These are phyloP conservation scores for Ogataea allantospora DNA, from an alignment of 805 yeast genomes.

Conservation along the genomic window DNA sequence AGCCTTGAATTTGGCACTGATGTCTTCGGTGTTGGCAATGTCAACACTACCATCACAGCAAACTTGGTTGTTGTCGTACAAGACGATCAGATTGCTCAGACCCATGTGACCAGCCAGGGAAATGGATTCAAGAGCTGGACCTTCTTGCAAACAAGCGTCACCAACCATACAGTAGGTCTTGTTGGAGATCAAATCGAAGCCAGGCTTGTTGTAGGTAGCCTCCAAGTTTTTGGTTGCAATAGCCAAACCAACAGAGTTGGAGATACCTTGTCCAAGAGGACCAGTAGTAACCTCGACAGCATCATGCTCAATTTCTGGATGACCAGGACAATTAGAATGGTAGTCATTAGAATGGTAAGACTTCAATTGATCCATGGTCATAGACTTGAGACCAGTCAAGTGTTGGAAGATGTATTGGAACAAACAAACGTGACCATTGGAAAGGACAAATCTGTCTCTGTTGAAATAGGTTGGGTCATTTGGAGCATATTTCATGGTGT, in stretches of 20 bases:
- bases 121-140: slow-evolving; percentile 90
- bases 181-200: slow-evolving; percentile 65
- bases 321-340: slow-evolving; percentile 93
- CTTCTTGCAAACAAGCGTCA: slow-evolving; percentile 98
- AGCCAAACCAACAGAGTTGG: slow-evolving; percentile 95
- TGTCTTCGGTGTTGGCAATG: slow-evolving; percentile 93
- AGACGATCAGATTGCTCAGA: slow-evolving; percentile 86
- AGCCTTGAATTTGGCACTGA: slow-evolving; percentile 77
- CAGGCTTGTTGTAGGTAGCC: slow-evolving; percentile 91
- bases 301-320: slow-evolving; percentile 89
- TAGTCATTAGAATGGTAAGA: slow-evolving; percentile 71
- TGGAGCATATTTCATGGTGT: slow-evolving; percentile 79
- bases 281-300: slow-evolving; percentile 98
- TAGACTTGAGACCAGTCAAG: slow-evolving; percentile 73
- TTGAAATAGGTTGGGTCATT: slow-evolving; percentile 88
- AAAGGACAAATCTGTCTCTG: slow-evolving; percentile 92
- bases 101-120: slow-evolving; percentile 95
- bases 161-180: slow-evolving; percentile 82
- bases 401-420: slow-evolving; percentile 82
- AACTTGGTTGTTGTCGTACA: slow-evolving; percentile 96
- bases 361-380: slow-evolving; percentile 82
- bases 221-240: slow-evolving; percentile 89
- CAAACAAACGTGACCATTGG: slow-evolving; percentile 97
- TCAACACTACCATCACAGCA: slow-evolving; percentile 93
- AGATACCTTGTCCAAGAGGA: slow-evolving; percentile 97